Evolutionary conservation across 257 asterid species (phyloP), one percentile per base, ranked within the genome.

Genomic region (Solanum lycopersicoides): DNA sequence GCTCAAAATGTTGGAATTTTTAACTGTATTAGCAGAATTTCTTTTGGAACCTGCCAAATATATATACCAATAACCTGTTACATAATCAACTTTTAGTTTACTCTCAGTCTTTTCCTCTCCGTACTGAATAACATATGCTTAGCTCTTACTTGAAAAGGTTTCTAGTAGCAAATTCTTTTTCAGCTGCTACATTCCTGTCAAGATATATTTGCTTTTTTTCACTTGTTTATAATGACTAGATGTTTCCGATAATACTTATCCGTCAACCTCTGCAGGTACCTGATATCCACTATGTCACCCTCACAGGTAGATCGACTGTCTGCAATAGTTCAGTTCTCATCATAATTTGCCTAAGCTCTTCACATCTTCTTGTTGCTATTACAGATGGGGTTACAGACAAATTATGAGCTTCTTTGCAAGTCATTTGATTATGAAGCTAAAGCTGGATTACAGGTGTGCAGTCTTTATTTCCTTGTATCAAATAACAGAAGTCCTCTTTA

Each of bases 361-460:
- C 50, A 28, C 47, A n/a, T 45, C 50, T 86, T 77, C 59, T 3
- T 35, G 13, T 63, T 66, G 73, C 45, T 71, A 86, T 25, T 90
- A 91, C 94, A 93, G 98, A 85, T 93, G 87, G 97, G 95, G 69
- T 59, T 87, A 59, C 89, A 92, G 90, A 91, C 89, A 59, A 95
- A 89, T 91, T 97, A 97, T 88, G 98, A 94, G 93, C 93, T 93
- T 91, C 98, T 94, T 68, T 94, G 93, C 77, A 94, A 94, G 92
- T 89, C 95, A 87, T 93, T 94, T 89, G 91, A 91, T 88, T 63
- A 66, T 80, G 95, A 94, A 88, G 98, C 96, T 84, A 92, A 88
- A 89, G 90, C 87, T 83, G 83, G 88, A 88, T 83, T 93, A 83
- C 93, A 92, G 95, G 95, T 92, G 86, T 30, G 88, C 82, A 79